These are phyloP conservation scores for Leucoagaricus sp. DNA, from an alignment of 1,284 basidiomycete species.

Conservation along the genomic window DNA sequence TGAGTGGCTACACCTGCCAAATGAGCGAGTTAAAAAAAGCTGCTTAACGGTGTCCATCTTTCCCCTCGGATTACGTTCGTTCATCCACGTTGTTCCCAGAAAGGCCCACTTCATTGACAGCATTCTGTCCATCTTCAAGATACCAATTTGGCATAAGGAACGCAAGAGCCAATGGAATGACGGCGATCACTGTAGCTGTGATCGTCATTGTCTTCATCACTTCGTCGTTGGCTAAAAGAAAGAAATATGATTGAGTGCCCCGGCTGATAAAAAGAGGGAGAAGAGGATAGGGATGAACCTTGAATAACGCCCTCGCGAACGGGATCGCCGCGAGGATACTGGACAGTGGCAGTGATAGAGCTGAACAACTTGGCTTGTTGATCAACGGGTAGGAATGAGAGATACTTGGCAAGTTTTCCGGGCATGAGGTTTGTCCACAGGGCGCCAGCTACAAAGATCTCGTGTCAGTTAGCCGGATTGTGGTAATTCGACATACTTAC, in stretches of 20 bases:
- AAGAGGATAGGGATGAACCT: conserved; percentile 32
- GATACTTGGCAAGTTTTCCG: conserved; percentile 49
- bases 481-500: too few species aligned
- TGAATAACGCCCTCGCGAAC: conserved; percentile 59
- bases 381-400: conserved; percentile 43
- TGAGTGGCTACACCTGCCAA: too few species aligned
- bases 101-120: conserved; percentile 38
- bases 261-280: neutral
- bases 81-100: too few species aligned
- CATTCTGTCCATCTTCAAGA: conserved; percentile 47
- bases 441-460: conserved; percentile 47
- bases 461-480: neutral
- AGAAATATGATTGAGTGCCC: neutral
- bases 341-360: conserved; percentile 48
- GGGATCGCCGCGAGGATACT: conserved; percentile 50
- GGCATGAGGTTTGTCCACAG: conserved; percentile 68
- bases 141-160: conserved; percentile 48
- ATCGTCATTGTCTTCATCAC: conserved; percentile 58
- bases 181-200: conserved; percentile 41
- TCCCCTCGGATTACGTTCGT: too few species aligned
- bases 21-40: too few species aligned
- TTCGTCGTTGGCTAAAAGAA: conserved; percentile 46
- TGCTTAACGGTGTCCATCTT: too few species aligned
- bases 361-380: conserved; percentile 47
- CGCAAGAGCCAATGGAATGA: conserved; percentile 40